These are phyloP conservation scores for Podospora comata DNA, from an alignment of 495 filamentous ascomycete species.

Conservation along the genomic window DNA sequence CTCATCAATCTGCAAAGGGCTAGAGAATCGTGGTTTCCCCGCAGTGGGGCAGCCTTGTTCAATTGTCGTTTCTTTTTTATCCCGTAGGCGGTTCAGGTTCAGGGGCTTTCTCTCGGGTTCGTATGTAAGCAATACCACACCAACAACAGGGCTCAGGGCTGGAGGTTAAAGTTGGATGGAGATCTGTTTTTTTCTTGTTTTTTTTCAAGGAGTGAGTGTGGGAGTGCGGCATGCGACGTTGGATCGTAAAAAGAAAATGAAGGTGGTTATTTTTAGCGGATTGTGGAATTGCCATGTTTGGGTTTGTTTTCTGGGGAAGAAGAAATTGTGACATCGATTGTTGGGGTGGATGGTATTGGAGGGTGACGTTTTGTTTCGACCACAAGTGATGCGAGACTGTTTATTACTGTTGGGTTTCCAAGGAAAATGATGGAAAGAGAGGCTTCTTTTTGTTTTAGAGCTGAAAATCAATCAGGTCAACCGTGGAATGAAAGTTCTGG, in stretches of 20 bases:
- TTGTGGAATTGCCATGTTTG: not conserved
- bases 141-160: too few species aligned
- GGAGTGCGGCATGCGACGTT: not conserved
- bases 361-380: not conserved
- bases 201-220: not conserved
- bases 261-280: not conserved
- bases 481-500: not conserved
- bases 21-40: constrained; percentile 1
- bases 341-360: not conserved
- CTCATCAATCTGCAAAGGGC: not conserved
- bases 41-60: not conserved
- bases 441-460: not conserved
- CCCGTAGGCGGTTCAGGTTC: not conserved
- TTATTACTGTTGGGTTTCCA: too few species aligned
- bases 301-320: not conserved
- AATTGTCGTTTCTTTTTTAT: not conserved
- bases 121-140: too few species aligned
- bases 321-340: not conserved
- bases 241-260: not conserved
- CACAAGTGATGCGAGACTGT: not conserved
- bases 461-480: not conserved
- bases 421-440: too few species aligned
- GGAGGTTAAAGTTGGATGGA: too few species aligned
- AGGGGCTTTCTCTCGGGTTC: not conserved
- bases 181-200: too few species aligned